These are phyloP conservation scores for Vararia minispora DNA, from an alignment of 768 basidiomycete species.

Conservation along the genomic window DNA sequence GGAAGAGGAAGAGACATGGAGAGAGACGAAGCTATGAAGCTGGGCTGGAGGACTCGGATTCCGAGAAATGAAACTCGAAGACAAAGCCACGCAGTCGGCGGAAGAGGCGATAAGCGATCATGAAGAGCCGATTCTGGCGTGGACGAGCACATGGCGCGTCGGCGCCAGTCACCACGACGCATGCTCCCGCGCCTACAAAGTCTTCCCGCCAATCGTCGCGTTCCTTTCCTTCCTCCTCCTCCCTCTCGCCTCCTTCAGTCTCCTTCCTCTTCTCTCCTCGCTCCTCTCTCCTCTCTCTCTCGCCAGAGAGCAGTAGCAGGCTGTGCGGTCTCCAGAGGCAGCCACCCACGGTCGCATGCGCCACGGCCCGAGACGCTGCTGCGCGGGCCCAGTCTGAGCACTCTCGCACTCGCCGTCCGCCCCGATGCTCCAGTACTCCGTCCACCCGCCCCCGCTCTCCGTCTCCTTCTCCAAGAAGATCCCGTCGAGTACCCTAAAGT, in stretches of 20 bases:
- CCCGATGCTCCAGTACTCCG: conserved; percentile 26
- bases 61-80: too few relatives aligned
- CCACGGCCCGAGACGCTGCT: conserved; percentile 21
- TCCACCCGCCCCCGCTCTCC: conserved; percentile 24
- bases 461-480: conserved; percentile 22
- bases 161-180: too few relatives aligned
- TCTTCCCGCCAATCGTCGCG: too few relatives aligned
- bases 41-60: too few relatives aligned
- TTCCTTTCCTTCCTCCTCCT: conserved; percentile 19
- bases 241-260: conserved; percentile 16
- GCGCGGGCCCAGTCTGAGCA: neutral
- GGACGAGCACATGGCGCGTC: too few relatives aligned
- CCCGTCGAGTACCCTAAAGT: conserved; percentile 15
- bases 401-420: conserved; percentile 4
- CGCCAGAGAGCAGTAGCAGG: neutral
- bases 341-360: conserved; percentile 30
- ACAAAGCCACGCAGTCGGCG: too few relatives aligned
- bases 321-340: too few relatives aligned
- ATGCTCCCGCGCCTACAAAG: too few relatives aligned
- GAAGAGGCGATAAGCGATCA: too few relatives aligned
- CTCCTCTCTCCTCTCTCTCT: conserved; percentile 3
- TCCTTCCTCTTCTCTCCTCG: conserved; percentile 6
- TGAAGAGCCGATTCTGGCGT: too few relatives aligned
- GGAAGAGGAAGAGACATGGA: too few relatives aligned
- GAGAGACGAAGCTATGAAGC: too few relatives aligned